Evolutionary conservation across 1,139 yeast species (phyloP).

Genomic region (Keqinozyma sinolaborantium): DNA sequence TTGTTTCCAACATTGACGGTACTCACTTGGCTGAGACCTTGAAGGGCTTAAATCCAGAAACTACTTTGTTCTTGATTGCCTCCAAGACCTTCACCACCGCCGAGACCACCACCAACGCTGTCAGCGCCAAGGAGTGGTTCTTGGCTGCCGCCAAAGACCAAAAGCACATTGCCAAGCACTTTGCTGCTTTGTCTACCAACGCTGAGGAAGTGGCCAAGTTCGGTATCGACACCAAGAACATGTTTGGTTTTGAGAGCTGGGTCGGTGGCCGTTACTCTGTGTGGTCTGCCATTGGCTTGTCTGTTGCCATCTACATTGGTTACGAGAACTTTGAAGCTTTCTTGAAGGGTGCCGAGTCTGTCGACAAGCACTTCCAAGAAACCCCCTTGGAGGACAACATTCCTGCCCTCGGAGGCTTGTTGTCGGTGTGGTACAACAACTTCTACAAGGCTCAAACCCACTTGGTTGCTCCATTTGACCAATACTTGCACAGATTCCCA

Average conservation of each 20-base stretch:
- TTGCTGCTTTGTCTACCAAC: slow-evolving; percentile 94
- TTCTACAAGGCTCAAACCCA: slow-evolving; percentile 98
- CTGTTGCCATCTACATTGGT: slow-evolving; percentile 93
- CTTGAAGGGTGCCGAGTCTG: slow-evolving; percentile 96
- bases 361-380: slow-evolving; percentile 82
- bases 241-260: slow-evolving; percentile 98
- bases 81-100: slow-evolving; percentile 99
- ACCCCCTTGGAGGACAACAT: slow-evolving; percentile 89
- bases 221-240: slow-evolving; percentile 95
- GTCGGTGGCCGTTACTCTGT: slow-evolving; percentile 99
- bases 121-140: slow-evolving; percentile 94
- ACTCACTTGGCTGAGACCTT: slow-evolving; percentile 93
- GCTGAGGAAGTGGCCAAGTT: slow-evolving; percentile 86
- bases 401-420: slow-evolving; percentile 88
- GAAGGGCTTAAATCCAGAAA: slow-evolving; percentile 76
- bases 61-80: slow-evolving; percentile 91
- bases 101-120: slow-evolving; percentile 94
- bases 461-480: slow-evolving; percentile 97
- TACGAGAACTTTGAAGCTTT: slow-evolving; percentile 87
- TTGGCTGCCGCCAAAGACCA: slow-evolving; percentile 64
- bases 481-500: slow-evolving; percentile 97
- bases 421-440: slow-evolving; percentile 97
- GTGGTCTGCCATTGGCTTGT: slow-evolving; percentile 97
- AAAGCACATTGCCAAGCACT: slow-evolving; percentile 87
- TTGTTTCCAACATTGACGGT: slow-evolving; percentile 97